Conservation (phyloP, 1,284 basidiomycete genomes). For the Earliella scabrosa region DNA sequence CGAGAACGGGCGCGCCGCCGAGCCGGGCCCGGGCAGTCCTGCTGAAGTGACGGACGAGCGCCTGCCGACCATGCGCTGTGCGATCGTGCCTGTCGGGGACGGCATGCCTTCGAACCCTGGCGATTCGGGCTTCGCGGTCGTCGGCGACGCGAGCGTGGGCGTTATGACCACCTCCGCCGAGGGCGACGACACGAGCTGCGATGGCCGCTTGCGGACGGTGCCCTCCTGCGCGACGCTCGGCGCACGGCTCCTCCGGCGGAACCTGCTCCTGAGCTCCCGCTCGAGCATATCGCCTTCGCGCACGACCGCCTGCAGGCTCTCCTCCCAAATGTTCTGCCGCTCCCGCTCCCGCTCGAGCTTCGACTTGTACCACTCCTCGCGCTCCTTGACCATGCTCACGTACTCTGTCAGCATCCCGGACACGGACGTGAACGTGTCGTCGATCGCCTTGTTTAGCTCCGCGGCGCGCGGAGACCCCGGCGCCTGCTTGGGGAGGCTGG, state of each 20-base stretch:
- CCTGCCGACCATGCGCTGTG: background rate
- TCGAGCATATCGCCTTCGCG: slow-evolving; percentile 89
- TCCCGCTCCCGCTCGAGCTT: slow-evolving; percentile 72
- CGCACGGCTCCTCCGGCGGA: slow-evolving; percentile 56
- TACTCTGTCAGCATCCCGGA: slow-evolving; percentile 72
- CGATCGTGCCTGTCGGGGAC: slow-evolving; percentile 8
- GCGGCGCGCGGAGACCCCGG: slow-evolving; percentile 40
- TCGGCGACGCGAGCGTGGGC: background rate
- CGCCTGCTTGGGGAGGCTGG: slow-evolving; percentile 47
- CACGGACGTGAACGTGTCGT: slow-evolving; percentile 64
- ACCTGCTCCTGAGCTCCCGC: slow-evolving; percentile 70
- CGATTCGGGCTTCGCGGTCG: background rate
- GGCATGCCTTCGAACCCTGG: background rate
- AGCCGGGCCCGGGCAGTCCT: slow-evolving; percentile 5
- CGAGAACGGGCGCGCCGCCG: slow-evolving; percentile 8
- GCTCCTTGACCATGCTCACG: slow-evolving; percentile 71
- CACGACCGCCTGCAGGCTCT: slow-evolving; percentile 87
- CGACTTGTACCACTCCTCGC: slow-evolving; percentile 83
- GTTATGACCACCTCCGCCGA: background rate
- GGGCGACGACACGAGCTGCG: slow-evolving; percentile 25
- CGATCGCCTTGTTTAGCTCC: slow-evolving; percentile 63
- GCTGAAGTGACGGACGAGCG: slow-evolving; percentile 12
- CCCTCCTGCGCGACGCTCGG: slow-evolving; percentile 34
- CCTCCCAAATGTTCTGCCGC: slow-evolving; percentile 88
- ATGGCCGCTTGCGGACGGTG: slow-evolving; percentile 35